Conservation (phyloP, 768 basidiomycete species). For the Suillus ampliporus region DNA sequence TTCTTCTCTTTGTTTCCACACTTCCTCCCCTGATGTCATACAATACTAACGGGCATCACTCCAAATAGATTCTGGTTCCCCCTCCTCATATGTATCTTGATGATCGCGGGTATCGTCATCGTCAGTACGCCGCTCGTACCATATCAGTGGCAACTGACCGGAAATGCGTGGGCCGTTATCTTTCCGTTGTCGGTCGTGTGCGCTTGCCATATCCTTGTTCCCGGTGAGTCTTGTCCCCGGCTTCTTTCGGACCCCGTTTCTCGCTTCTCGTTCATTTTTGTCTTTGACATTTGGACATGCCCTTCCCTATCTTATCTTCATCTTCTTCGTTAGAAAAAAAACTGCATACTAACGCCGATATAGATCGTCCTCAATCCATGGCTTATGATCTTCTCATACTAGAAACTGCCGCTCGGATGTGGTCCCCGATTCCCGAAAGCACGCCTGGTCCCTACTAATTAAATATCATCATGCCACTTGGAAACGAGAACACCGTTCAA, state of each 20-base stretch:
- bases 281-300: slow-evolving; percentile 7
- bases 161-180: slow-evolving; percentile 72
- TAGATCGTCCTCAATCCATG: slow-evolving; percentile 87
- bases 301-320: slow-evolving; percentile 40
- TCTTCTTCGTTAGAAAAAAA: not conserved
- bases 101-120: slow-evolving; percentile 63
- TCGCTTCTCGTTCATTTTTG: slow-evolving; percentile 1
- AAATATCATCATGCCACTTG: not conserved
- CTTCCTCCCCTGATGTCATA: slow-evolving; percentile 13
- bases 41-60: slow-evolving; percentile 21
- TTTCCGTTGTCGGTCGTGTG: slow-evolving; percentile 76
- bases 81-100: slow-evolving; percentile 57
- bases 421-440: not conserved
- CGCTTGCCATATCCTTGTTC: slow-evolving; percentile 72
- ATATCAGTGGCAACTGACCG: slow-evolving; percentile 64
- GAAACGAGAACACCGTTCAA: not conserved
- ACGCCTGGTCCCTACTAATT: not conserved
- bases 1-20: not conserved
- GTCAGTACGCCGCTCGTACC: slow-evolving; percentile 61
- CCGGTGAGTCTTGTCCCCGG: slow-evolving; percentile 57
- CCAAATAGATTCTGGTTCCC: slow-evolving; percentile 38
- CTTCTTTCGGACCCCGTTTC: not conserved
- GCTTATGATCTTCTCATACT: slow-evolving; percentile 83
- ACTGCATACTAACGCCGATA: slow-evolving; percentile 21
- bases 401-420: not conserved